Evolutionary conservation across 257 asterid species (phyloP), one percentile per base, ranked within the genome.

Genomic region (Solanum rostratum): DNA sequence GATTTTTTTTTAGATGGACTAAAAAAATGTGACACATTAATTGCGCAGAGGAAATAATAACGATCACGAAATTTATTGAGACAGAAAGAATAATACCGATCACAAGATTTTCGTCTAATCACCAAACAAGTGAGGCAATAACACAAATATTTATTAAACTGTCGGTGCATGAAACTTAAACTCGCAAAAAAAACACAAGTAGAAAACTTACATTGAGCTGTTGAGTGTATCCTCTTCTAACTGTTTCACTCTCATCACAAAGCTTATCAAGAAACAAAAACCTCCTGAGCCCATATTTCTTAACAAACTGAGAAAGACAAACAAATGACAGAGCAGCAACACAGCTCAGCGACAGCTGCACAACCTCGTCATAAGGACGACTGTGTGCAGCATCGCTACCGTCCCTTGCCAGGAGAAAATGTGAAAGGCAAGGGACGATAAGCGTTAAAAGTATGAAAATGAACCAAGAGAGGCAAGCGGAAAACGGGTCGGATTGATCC

Each of bases 181-280:
- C 43, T 63, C 71, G 43, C 6, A 7, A 63, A 27, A 29, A 63
- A 29, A 57, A 3, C 39, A 33, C 39, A 33, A 7, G 52, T 6
- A 10, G 62, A 15, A 29, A 22, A 4, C 88, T 46, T 86, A 86
- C 88, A 74, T 86, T 83, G 84, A 86, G 83, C 20, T 86, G 86
- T 29, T 39, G 52, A 7, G 88, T 86, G 59, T 86, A 86, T 0
- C 88, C 84, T 52, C 66, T 62, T 76, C 86, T 60, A 13, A 86
- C 88, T 3, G 62, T 83, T 63, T 86, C 86, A 52, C 86, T 86
- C 37, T 86, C 88, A 82, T 86, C 80, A 83, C 76, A 83, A 24
- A 86, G 86, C 63, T 83, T 86, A 76, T 86, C 88, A 53, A 86
- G 84, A 59, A 82, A 82, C 71, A 86, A 55, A 55, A 86, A 86